These are phyloP conservation scores for Trichomonascaceae sp. DNA, from an alignment of 1,139 yeast genomes.

Conservation along the genomic window DNA sequence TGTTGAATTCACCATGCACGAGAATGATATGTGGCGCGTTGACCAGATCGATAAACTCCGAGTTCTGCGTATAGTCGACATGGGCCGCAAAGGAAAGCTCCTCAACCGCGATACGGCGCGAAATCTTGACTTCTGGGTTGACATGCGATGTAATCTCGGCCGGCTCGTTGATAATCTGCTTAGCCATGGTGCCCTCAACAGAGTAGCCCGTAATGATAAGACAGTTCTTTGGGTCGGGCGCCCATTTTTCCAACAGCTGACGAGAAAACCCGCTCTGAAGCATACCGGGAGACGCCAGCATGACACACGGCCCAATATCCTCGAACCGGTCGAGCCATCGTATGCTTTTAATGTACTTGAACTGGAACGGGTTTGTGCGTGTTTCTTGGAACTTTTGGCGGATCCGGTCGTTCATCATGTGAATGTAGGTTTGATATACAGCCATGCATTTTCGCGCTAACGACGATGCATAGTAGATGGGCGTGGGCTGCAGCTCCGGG, in stretches of 20 bases:
- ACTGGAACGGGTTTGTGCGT: slow-evolving; percentile 75
- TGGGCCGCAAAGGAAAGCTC: slow-evolving; percentile 98
- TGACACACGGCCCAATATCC: slow-evolving; percentile 92
- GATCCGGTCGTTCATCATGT: slow-evolving; percentile 91
- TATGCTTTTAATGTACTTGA: slow-evolving; percentile 71
- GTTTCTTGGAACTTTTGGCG: slow-evolving; percentile 67
- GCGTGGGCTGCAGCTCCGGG: slow-evolving; percentile 69
- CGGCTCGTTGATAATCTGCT: slow-evolving; percentile 77
- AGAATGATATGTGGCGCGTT: slow-evolving; percentile 67
- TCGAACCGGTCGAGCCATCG: slow-evolving; percentile 74
- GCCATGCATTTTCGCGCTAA: slow-evolving; percentile 95
- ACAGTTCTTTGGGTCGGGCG: slow-evolving; percentile 87
- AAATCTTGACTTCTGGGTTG: slow-evolving; percentile 73
- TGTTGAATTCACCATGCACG: slow-evolving; percentile 97
- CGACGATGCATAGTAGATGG: slow-evolving; percentile 82
- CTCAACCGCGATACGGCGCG: slow-evolving; percentile 79
- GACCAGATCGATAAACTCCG: slow-evolving; percentile 79
- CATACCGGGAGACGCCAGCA: slow-evolving; percentile 97
- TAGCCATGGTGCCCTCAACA: slow-evolving; percentile 97
- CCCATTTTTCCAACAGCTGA: slow-evolving; percentile 87
- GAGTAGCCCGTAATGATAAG: slow-evolving; percentile 91
- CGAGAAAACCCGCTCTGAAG: slow-evolving; percentile 90
- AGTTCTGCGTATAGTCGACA: slow-evolving; percentile 88
- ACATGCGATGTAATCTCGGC: slow-evolving; percentile 67
- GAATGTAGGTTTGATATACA: slow-evolving; percentile 90